Evolutionary conservation across 148 eudicot species (phyloP).

Genomic region (Camellia granthamiana): DNA sequence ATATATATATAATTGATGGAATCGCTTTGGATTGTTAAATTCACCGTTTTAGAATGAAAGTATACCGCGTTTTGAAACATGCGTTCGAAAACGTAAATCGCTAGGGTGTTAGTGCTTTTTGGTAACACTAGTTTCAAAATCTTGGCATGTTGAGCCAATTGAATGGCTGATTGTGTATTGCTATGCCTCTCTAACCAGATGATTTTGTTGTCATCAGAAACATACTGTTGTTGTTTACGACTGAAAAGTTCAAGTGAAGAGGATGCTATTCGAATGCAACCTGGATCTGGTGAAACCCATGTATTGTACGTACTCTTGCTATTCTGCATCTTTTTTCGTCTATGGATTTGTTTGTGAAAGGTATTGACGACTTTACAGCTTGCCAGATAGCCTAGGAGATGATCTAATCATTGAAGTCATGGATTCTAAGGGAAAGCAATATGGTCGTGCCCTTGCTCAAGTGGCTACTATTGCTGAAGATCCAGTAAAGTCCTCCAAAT

Average conservation of each 20-base stretch:
- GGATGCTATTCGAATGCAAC: slow-evolving; percentile 77
- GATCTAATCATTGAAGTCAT: slow-evolving; percentile 80
- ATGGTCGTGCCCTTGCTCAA: slow-evolving; percentile 82
- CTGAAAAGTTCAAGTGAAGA: slow-evolving; percentile 86
- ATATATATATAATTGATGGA: too few relatives aligned
- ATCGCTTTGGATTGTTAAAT: too few relatives aligned
- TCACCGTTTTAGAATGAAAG: too few relatives aligned
- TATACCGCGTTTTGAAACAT: too few relatives aligned
- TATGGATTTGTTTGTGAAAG: slow-evolving; percentile 6
- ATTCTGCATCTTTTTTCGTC: neutral
- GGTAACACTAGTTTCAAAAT: too few relatives aligned
- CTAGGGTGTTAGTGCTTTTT: too few relatives aligned
- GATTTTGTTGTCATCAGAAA: slow-evolving; percentile 34
- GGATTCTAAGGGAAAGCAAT: slow-evolving; percentile 74
- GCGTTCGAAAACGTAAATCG: too few relatives aligned
- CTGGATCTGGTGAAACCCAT: slow-evolving; percentile 91
- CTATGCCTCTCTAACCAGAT: neutral
- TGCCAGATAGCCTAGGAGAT: slow-evolving; percentile 93
- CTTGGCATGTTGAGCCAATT: neutral
- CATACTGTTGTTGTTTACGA: slow-evolving; percentile 66
- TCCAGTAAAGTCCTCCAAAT: slow-evolving; percentile 40
- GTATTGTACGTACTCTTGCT: slow-evolving; percentile 60
- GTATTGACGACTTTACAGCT: slow-evolving; percentile 58
- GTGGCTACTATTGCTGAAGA: slow-evolving; percentile 88
- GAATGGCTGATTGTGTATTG: neutral